Evolutionary conservation across 2,329 filamentous ascomycete genomes (phyloP), one percentile per base, ranked within the genome.

Genomic region (Cyclaneusma minus): DNA sequence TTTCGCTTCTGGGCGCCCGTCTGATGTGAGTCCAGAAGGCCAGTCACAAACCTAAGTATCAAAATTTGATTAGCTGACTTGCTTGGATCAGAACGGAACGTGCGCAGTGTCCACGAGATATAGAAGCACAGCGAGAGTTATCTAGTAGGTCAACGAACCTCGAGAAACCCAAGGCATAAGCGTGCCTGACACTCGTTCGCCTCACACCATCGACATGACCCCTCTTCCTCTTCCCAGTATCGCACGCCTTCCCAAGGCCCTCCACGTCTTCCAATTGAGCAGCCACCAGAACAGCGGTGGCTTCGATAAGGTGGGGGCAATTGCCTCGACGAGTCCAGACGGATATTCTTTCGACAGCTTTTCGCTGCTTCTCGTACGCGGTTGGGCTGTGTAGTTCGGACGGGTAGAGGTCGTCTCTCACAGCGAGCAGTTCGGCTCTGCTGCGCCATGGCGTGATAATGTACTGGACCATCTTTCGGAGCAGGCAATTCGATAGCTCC

Each of bases 281-380:
- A 33, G 77, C 70, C 37, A 68, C 68, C 32, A 89, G 57, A 35
- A 83, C 63, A 3, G 75, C 76, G 21, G 80, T 85, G 18, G 75
- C 79, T 52, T 87, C 80, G 28, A 87, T 66, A 50, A 83, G 62
- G 54, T 87, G 76, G 29, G 81, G 80, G 34, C 83, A 77, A 40
- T 69, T 69, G 36, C 73, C 73, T 45, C 77, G 68, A 42, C 76
- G 64, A 62, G 77, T 70, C 76, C 75, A 79, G 51, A 74, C 63
- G 21, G 64, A 62, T 20, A 11, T 7, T 7, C 18, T 20, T 20
- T 20, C 18, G 7, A 7, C 18, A 11, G 18, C 18, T 7, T 11
- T 20, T 7, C 11, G 18, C 18, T 7, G 8, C 8, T 11, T 20
- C 18, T 20, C 18, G 18, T 7, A 11, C 18, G 28, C 13, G 17